Evolutionary conservation across 305 asterid genomes (phyloP).

Genomic region (Fraxinus baroniana): DNA sequence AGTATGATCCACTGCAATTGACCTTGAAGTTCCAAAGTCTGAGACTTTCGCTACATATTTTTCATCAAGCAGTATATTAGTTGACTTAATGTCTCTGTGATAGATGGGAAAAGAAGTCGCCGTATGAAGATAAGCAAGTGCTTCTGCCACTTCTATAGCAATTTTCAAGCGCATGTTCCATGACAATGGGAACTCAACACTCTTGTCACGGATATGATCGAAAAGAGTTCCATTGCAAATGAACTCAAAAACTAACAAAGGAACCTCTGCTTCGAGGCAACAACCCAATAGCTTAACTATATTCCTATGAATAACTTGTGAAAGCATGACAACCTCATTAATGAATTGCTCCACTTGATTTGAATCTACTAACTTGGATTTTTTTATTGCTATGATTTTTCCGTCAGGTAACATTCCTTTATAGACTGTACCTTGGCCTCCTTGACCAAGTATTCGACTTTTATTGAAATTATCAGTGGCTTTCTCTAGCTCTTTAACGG

Average conservation of each 20-base stretch:
- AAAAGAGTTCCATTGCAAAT: neutral
- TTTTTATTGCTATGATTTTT: neutral
- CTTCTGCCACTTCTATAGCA: neutral
- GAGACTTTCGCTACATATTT: neutral
- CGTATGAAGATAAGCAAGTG: neutral
- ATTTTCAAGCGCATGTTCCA: neutral
- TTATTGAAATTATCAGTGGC: neutral
- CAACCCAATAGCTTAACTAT: neutral
- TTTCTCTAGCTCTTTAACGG: neutral
- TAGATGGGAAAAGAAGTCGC: neutral
- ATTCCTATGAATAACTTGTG: neutral
- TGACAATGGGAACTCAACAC: neutral
- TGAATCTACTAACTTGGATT: neutral
- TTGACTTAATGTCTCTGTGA: neutral
- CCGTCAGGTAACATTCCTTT: neutral
- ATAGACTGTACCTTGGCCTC: neutral
- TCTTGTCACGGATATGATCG: neutral
- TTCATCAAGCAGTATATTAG: neutral
- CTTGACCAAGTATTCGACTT: neutral
- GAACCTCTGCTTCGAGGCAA: neutral
- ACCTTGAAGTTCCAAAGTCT: neutral
- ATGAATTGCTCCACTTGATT: neutral
- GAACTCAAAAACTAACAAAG: neutral
- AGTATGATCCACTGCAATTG: neutral
- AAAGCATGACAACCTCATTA: neutral